phyloP scores from a whole-genome alignment of 139 green algal genomes.

The Limnomonas spitsbergensis region DNA sequence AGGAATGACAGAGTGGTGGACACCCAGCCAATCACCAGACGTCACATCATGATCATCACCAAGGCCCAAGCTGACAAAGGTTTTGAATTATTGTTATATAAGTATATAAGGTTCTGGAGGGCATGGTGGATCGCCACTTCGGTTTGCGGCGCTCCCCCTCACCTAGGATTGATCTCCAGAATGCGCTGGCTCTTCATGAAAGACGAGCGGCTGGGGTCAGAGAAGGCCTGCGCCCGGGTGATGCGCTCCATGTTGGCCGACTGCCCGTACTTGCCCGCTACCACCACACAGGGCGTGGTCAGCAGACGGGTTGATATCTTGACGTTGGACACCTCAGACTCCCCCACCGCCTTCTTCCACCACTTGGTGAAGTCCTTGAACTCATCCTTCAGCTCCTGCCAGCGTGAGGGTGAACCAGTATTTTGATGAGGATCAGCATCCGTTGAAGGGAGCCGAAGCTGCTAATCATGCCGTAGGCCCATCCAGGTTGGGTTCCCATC shows the following conservation, averaged over 20 bases:
- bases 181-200: conserved; percentile 58
- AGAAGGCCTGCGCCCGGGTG: conserved; percentile 69
- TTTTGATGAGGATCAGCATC: background rate
- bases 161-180: conserved; percentile 94
- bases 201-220: conserved; percentile 20
- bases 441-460: too few species aligned
- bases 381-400: conserved; percentile 76
- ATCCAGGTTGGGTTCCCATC: too few species aligned
- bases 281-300: conserved; percentile 87
- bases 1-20: background rate
- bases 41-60: background rate
- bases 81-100: background rate
- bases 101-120: background rate
- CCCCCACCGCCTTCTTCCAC: conserved; percentile 87
- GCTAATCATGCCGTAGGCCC: too few species aligned
- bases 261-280: conserved; percentile 92
- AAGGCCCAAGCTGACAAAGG: background rate
- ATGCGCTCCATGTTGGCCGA: conserved; percentile 98
- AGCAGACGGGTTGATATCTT: conserved; percentile 69
- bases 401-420: background rate
- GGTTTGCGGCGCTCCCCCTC: background rate
- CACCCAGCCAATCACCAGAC: background rate
- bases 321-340: conserved; percentile 37
- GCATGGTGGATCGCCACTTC: background rate
- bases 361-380: conserved; percentile 89